Evolutionary conservation across 495 filamentous ascomycete species (phyloP).

Genomic region (Penicillium cosmopolitanum): DNA sequence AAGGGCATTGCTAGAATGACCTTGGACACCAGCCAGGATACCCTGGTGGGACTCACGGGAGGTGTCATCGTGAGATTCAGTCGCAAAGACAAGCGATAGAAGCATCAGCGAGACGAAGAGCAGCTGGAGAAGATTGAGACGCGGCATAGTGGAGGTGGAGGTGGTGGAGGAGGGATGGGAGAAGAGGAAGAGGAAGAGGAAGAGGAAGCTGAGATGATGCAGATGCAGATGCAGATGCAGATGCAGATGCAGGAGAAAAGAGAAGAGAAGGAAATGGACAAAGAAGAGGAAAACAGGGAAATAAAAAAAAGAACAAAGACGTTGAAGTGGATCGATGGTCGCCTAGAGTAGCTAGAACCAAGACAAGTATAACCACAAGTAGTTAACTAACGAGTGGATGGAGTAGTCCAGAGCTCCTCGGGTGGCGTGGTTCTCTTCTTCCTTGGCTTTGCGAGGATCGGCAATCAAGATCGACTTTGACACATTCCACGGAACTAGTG

Average conservation of each 20-base stretch:
- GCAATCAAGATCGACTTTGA: too few species aligned
- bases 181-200: background rate
- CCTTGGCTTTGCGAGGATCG: too few species aligned
- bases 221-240: background rate
- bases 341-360: too few species aligned
- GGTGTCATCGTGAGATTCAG: constrained; percentile 20
- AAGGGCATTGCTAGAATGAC: constrained; percentile 39
- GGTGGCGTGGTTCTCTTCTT: too few species aligned
- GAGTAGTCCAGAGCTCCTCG: too few species aligned
- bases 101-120: constrained; percentile 25
- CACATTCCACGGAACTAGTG: too few species aligned
- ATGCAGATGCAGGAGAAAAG: background rate
- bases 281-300: constrained; percentile 10
- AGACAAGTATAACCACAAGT: background rate
- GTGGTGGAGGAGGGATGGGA: constrained; percentile 26
- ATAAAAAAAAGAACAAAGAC: constrained; percentile 9
- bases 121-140: constrained; percentile 28
- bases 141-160: constrained; percentile 26
- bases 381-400: too few species aligned
- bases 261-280: background rate
- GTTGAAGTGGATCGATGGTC: background rate
- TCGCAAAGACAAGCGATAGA: constrained; percentile 25
- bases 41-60: constrained; percentile 41
- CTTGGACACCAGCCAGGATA: constrained; percentile 44
- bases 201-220: background rate